These are phyloP conservation scores for Phytophthora fragariaefolia DNA, from an alignment of 352 stramenopile species.

Conservation along the genomic window DNA sequence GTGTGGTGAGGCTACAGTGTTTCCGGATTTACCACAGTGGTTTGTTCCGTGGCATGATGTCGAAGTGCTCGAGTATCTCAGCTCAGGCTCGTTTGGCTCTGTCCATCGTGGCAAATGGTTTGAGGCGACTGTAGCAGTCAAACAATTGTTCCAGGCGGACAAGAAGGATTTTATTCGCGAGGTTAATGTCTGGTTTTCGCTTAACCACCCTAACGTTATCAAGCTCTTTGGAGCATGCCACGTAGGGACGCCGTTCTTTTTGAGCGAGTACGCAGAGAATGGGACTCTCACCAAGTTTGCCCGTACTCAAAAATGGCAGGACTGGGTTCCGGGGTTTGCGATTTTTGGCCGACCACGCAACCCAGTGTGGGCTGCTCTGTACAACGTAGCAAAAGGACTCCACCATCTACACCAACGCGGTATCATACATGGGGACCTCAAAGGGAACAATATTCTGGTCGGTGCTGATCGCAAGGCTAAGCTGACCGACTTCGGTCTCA, in stretches of 20 bases:
- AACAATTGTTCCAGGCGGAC: conserved; percentile 1
- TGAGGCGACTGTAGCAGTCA: background rate
- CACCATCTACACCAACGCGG: background rate
- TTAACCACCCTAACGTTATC: background rate
- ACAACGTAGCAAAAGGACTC: background rate
- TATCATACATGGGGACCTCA: background rate
- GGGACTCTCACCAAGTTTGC: background rate
- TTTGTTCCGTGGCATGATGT: background rate
- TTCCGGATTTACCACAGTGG: background rate
- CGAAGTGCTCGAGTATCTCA: background rate
- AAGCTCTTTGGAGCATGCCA: background rate
- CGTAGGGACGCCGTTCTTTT: background rate
- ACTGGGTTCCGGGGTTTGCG: background rate
- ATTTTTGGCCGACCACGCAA: background rate
- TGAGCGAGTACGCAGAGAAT: conserved; percentile 2
- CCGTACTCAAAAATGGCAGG: background rate
- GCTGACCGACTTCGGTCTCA: conserved; percentile 1
- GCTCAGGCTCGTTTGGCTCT: background rate
- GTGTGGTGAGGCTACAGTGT: background rate
- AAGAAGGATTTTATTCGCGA: background rate
- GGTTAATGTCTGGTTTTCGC: background rate
- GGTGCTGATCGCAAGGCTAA: background rate
- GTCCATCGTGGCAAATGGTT: background rate
- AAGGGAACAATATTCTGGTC: background rate
- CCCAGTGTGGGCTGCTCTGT: conserved; percentile 1